phyloP scores from a whole-genome alignment of 1,284 basidiomycete genomes.

The Papiliotrema nemorosa region DNA sequence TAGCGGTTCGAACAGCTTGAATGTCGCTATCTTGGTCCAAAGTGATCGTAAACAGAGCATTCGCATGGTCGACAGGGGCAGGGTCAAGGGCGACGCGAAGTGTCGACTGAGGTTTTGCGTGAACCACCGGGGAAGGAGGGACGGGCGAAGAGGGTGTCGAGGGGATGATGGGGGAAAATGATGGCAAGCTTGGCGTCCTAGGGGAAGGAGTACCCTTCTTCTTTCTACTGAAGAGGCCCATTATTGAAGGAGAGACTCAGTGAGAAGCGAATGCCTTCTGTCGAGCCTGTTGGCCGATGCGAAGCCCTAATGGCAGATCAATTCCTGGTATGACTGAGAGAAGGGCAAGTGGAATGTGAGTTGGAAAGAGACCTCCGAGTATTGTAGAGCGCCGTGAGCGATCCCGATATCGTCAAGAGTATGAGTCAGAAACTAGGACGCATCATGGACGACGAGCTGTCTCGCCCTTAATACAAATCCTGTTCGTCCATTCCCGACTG shows the following conservation, averaged over 20 bases:
- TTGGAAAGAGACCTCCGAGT: no score
- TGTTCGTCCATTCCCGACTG: no score
- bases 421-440: no score
- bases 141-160: neutral
- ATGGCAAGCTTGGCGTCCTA: neutral
- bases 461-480: no score
- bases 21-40: conserved; percentile 29
- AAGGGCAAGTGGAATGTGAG: no score
- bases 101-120: neutral
- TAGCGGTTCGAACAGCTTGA: conserved; percentile 22
- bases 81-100: conserved; percentile 13
- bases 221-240: conserved; percentile 12
- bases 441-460: no score
- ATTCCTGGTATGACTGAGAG: no score
- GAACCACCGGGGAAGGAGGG: neutral
- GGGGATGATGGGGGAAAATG: neutral
- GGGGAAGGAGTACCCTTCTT: conserved; percentile 1
- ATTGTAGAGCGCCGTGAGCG: no score
- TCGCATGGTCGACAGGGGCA: conserved; percentile 9
- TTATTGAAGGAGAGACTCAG: neutral
- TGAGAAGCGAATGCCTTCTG: no score
- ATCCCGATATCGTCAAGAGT: no score
- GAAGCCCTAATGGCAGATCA: neutral
- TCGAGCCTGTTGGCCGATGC: neutral
- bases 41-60: conserved; percentile 31